Base-by-base conservation (phyloP, 192 early-diverging fungal genomes). In the Rhizophagus clarus region DNA sequence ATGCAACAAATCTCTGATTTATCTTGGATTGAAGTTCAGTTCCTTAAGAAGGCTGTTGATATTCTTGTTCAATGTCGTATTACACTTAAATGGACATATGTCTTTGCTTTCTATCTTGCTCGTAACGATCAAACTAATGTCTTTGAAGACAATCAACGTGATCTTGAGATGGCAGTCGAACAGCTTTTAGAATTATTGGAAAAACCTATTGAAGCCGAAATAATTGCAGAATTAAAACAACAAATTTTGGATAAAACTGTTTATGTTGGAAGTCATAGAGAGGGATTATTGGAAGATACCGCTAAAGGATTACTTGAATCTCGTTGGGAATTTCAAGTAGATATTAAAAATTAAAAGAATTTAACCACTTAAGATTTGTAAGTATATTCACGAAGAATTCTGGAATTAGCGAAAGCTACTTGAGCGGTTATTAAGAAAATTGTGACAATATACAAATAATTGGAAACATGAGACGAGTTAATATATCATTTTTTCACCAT, bases 21-120 rank as follows among this genome's bases (percentile, higher is more conserved):
- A 71, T 96, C 95, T 24, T 99, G 97, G 97, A 98, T 99, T 80
- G 96, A 99, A 87, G 97, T 98, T 2, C 97, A 99, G 87, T 99
- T 99, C 82, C 84, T 99, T 37, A 90, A 91, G 67, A 94, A 93
- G 49, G 97, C 97, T 8, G 96, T 97, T 51, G 95, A 97, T 80
- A 94, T 94, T 0, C 90, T 98, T 31, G 89, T 96, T 10, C 84
- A 94, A 70, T 95, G 96, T 79, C 95, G 98, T 80, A 92, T 88
- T 82, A 98, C 96, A 0, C 89, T 99, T 29, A 98, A 96, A 81
- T 99, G 98, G 98, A 97, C 97, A 0, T 99, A 98, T 84, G 93
- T 92, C 9, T 95, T 99, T 83, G 98, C 97, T 0, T 99, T 95
- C 86, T 99, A 97, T 80, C 90, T 99, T 82, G 81, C 84, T 15